Conservation (phyloP, 805 yeast genomes). For the Hanseniaspora valbyensis region DNA sequence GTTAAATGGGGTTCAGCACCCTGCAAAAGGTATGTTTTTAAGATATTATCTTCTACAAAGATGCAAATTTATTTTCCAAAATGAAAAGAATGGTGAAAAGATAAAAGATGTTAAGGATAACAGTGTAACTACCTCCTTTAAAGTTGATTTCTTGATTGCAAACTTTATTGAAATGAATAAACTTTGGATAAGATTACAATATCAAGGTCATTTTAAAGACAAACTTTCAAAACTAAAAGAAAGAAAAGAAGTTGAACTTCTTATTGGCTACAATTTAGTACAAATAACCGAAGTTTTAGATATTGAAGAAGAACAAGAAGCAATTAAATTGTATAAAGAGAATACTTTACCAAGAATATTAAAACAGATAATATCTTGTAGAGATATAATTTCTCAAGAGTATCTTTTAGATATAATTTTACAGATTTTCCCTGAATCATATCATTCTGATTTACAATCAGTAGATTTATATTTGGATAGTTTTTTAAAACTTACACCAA, state of each 20-base stretch:
- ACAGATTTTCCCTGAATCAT: constrained; percentile 77
- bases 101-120: constrained; percentile 18
- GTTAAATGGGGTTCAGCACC: constrained; percentile 95
- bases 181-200: constrained; percentile 92
- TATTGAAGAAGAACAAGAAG: constrained; percentile 40
- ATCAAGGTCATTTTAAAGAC: constrained; percentile 85
- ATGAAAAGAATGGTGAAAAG: constrained; percentile 3
- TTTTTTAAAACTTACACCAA: constrained; percentile 55
- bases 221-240: constrained; percentile 62
- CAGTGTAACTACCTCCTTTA: constrained; percentile 23
- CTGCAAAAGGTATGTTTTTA: constrained; percentile 80
- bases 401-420: constrained; percentile 82
- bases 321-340: constrained; percentile 32
- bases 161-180: constrained; percentile 97
- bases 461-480: constrained; percentile 61
- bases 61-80: constrained; percentile 41
- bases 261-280: constrained; percentile 87
- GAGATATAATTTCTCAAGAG: constrained; percentile 85
- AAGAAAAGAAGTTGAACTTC: constrained; percentile 76
- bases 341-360: constrained; percentile 66
- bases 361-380: constrained; percentile 86
- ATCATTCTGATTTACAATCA: constrained; percentile 53
- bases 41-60: constrained; percentile 82
- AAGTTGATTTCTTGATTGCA: constrained; percentile 61
- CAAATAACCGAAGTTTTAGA: constrained; percentile 70